A percentile compares a stretch with the other conserved stretches of the same genome.
phyloP scores from a whole-genome alignment of 768 basidiomycete species.

The Flagelloscypha sp. region DNA sequence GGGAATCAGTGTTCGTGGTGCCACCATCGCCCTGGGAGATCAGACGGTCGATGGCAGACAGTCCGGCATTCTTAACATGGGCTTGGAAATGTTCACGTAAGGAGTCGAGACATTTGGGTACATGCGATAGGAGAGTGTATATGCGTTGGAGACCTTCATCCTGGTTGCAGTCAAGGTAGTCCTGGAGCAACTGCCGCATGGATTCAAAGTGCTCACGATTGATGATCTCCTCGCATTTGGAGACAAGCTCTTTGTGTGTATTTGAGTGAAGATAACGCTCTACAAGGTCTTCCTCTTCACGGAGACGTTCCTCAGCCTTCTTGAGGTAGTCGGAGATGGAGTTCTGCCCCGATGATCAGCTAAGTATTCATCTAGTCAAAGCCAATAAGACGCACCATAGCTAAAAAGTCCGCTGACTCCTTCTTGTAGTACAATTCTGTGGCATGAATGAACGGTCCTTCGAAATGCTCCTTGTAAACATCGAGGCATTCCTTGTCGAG shows the following conservation, averaged over 20 bases:
- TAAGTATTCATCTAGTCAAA: too few relatives aligned
- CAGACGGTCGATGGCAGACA: conserved; percentile 54
- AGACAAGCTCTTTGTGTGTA: conserved; percentile 52
- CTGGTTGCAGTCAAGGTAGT: conserved; percentile 61
- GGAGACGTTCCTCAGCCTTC: conserved; percentile 63
- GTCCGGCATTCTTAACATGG: conserved; percentile 65
- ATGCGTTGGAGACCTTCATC: conserved; percentile 68
- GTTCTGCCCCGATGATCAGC: too few relatives aligned
- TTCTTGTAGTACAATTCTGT: conserved; percentile 65
- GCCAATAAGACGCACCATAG: too few relatives aligned
- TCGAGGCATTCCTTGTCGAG: conserved; percentile 65
- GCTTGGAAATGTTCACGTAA: conserved; percentile 66
- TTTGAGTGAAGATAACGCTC: conserved; percentile 63
- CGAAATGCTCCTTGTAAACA: conserved; percentile 65
- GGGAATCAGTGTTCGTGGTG: conserved; percentile 29
- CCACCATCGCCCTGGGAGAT: conserved; percentile 41
- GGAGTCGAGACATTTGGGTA: conserved; percentile 61
- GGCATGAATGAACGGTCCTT: conserved; percentile 54
- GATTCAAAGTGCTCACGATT: conserved; percentile 56
- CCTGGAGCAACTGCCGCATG: conserved; percentile 71
- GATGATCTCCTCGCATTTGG: conserved; percentile 59
- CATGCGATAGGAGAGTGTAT: conserved; percentile 62
- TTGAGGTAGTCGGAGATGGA: conserved; percentile 68
- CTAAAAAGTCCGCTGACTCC: conserved; percentile 62
- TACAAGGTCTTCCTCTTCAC: conserved; percentile 68